These are phyloP conservation scores for Fusarium kyushuense DNA, from an alignment of 2,329 filamentous ascomycete species.

Conservation along the genomic window DNA sequence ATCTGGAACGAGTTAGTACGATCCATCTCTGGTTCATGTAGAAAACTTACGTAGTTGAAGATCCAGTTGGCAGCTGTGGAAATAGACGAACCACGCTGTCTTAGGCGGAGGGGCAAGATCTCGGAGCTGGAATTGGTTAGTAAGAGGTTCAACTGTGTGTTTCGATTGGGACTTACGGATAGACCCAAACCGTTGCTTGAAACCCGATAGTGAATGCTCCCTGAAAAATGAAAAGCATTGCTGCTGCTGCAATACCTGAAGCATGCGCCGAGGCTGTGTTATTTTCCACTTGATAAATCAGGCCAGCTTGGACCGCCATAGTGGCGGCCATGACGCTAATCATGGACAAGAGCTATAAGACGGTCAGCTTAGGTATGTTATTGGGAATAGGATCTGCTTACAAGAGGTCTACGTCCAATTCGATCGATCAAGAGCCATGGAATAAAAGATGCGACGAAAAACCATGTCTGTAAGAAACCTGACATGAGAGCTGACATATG, in stretches of 20 bases:
- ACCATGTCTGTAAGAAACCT: slow-evolving; percentile 64
- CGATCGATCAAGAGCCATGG: slow-evolving; percentile 46
- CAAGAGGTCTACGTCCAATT: slow-evolving; percentile 34
- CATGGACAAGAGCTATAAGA: slow-evolving; percentile 53
- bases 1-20: neutral
- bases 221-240: slow-evolving; percentile 58
- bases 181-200: slow-evolving; percentile 53
- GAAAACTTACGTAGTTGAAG: slow-evolving; percentile 49
- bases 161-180: slow-evolving; percentile 31
- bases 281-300: slow-evolving; percentile 57
- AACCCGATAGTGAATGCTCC: slow-evolving; percentile 57
- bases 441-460: slow-evolving; percentile 56
- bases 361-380: neutral
- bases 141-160: neutral
- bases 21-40: accelerated
- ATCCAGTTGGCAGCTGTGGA: slow-evolving; percentile 53
- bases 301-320: slow-evolving; percentile 56
- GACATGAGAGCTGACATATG: slow-evolving; percentile 63
- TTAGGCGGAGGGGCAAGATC: slow-evolving; percentile 49
- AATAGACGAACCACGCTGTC: slow-evolving; percentile 50
- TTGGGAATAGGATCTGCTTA: neutral
- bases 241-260: slow-evolving; percentile 55
- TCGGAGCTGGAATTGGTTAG: slow-evolving; percentile 43
- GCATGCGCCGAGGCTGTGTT: slow-evolving; percentile 49
- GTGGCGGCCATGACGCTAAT: slow-evolving; percentile 56